Evolutionary conservation across 176 grass and related monocot genomes (phyloP), one percentile per base, ranked within the genome.

Genomic region (Microstegium vimineum): DNA sequence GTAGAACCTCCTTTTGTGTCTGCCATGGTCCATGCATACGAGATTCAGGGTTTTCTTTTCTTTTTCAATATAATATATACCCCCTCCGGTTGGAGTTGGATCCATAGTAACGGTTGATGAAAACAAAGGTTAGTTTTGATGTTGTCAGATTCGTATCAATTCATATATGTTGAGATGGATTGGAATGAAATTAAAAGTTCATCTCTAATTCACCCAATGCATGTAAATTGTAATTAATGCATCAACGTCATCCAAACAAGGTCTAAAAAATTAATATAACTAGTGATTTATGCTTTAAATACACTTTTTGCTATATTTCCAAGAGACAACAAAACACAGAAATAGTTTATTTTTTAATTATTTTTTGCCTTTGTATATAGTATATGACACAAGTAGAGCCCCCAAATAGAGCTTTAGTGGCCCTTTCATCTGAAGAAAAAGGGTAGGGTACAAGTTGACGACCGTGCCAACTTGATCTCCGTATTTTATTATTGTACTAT

Each of bases 381-480:
- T 20, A 2, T 49, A 18, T 15, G 43, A 16, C 18, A 52, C 49
- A 22, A 52, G 49, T 52, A 51, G 47, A n/a, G n/a, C n/a, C n/a
- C n/a, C n/a, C 49, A 22, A 52, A 18, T 52, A 51, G 47, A 51
- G 49, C 49, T 52, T 52, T 52, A 52, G 51, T 63, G 82, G 77
- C 72, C 82, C 82, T 76, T 81, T 81, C 64, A 66, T 79, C 52
- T 22, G 40, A 63, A 76, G 77, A 75, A 81, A 89, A 89, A 76
- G 63, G 82, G 63, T 33, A 30, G 12, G 15, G 38, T 46, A 79
- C 81, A 51, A 76, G 82, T 81, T 80, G 87, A 71, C 87, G 62
- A 47, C 87, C 87, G 75, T 84, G 82, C 70, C 87, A 75, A 84
- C 62, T 89, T 80, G 67, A 72, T n/a, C 69, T 32, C 20, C 37